Base-by-base conservation (phyloP, 768 basidiomycete genomes). In the Leccinum disarticulatum region DNA sequence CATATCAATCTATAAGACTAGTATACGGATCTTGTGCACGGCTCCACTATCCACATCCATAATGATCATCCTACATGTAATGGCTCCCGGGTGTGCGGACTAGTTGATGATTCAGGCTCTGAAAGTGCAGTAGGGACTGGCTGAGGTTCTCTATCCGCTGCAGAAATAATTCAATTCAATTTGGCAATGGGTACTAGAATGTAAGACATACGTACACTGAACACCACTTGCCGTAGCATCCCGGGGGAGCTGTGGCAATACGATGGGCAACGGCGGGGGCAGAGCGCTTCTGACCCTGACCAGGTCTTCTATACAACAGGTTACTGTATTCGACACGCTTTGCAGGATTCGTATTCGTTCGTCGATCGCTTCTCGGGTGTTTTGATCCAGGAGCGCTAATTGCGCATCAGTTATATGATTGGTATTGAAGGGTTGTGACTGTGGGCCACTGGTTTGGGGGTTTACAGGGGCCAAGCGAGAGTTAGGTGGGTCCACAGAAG, bases 311-410 rank as follows among this genome's bases (percentile, higher is more conserved):
- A 92, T 81, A 66, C 92, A 87, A 19, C 81, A 80, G 68, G 84
- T 84, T n/a, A 94, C 78, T 3, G 86, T 82, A 38, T 79, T 79
- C 41, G 93, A 91, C 41, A 95, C 88, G 17, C 85, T 82, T 73
- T 93, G 87, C 38, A 98, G 75, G 41, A 93, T 81, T 47, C 85
- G 80, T 61, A 98, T 73, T 56, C 93, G 83, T 66, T 94, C 92
- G 64, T 95, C 91, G 52, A 97, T 89, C 6, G 89, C 88, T 64
- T 91, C 89, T 56, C 90, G 79, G 28, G 91, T 92, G 41, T 87
- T 69, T 28, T 66, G 75, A 62, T 93, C 90, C 73, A 93, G 75
- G 19, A 79, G 73, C 17, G 80, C 76, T 13, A 94, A 77, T 65
- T 93, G 89, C 43, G 83, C 82, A 15, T 85, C 83, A 6, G 67